Evolutionary conservation across 2,329 filamentous ascomycete species (phyloP).

Genomic region (Ascocoryne sarcoides): DNA sequence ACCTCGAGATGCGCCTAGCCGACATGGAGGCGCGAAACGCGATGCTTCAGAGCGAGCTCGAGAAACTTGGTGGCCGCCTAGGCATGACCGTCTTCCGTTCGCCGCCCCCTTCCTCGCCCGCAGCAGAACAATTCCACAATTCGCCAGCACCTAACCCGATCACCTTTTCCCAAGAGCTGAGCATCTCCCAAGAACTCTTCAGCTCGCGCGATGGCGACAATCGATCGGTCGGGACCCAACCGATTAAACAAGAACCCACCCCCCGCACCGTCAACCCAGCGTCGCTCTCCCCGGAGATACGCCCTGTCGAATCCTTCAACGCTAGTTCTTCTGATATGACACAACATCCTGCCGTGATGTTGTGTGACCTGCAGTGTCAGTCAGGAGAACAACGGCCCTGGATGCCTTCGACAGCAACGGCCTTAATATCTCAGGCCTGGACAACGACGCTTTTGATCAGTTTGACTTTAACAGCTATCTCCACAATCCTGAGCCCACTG

Average conservation of each 20-base stretch:
- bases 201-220: conserved; percentile 32
- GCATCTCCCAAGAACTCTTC: conserved; percentile 43
- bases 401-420: conserved; percentile 21
- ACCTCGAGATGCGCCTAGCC: conserved; percentile 54
- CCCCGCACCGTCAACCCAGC: conserved; percentile 50
- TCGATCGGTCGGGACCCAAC: conserved; percentile 15
- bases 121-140: conserved; percentile 29
- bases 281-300: conserved; percentile 49
- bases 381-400: conserved; percentile 48
- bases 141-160: conserved; percentile 31
- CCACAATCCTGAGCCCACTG: conserved; percentile 58
- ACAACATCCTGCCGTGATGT: conserved; percentile 99
- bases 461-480: conserved; percentile 63
- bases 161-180: conserved; percentile 50
- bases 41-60: conserved; percentile 20
- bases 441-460: conserved; percentile 53
- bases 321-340: conserved; percentile 65
- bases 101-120: conserved; percentile 35
- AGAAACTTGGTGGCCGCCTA: conserved; percentile 16
- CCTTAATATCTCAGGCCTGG: conserved; percentile 33
- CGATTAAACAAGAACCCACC: conserved; percentile 17
- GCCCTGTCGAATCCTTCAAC: conserved; percentile 39
- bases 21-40: conserved; percentile 24
- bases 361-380: conserved; percentile 99
- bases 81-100: conserved; percentile 32